Conservation (phyloP, 805 yeast genomes). For the Metschnikowia noctiluminum region DNA sequence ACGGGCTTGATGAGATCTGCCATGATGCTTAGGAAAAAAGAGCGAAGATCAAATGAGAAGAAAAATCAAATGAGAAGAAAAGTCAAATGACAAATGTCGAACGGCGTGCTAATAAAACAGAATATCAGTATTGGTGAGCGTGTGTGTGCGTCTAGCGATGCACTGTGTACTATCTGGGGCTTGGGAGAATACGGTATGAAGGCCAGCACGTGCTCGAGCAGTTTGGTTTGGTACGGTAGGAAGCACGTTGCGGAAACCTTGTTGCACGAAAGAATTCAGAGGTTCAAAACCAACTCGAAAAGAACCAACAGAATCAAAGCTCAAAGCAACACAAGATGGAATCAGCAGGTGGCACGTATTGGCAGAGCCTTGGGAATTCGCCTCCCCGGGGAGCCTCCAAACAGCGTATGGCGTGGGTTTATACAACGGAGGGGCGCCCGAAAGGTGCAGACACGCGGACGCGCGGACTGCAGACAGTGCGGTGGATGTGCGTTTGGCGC, state of each 20-base stretch:
- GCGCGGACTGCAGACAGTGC: background rate
- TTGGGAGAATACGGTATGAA: too few species aligned
- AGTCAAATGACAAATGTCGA: too few species aligned
- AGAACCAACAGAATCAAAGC: background rate
- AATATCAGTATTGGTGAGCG: background rate
- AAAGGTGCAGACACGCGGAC: background rate
- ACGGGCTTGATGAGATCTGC: slow-evolving; percentile 1
- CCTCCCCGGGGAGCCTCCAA: background rate
- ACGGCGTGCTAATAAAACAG: too few species aligned
- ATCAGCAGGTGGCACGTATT: background rate
- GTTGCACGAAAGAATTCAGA: background rate
- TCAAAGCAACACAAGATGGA: too few species aligned
- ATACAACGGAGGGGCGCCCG: background rate
- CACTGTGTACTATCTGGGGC: background rate
- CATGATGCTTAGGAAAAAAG: background rate
- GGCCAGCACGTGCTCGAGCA: too few species aligned
- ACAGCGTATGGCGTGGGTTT: background rate
- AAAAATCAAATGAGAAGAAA: too few species aligned
- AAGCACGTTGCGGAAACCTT: background rate
- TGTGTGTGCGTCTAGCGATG: background rate
- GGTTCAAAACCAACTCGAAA: background rate
- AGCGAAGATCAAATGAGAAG: background rate
- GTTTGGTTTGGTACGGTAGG: background rate
- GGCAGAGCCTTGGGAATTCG: background rate
- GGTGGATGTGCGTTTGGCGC: background rate